Evolutionary conservation across 139 green algal genomes (phyloP), one percentile per base, ranked within the genome.

Genomic region (Zygnema circumcarinatum): DNA sequence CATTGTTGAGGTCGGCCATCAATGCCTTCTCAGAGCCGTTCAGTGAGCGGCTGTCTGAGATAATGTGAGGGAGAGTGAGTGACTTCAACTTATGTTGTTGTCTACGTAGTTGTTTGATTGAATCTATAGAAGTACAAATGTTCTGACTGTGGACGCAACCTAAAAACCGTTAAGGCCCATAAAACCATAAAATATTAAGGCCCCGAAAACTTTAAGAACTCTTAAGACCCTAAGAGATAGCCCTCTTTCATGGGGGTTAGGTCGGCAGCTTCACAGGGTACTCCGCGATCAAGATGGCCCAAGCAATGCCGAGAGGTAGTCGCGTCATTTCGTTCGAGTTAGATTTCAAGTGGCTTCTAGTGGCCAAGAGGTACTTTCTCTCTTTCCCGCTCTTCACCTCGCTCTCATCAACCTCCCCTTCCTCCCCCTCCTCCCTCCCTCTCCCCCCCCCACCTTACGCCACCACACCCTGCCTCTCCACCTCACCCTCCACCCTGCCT

Each of bases 211-310:
- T n/a, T n/a, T n/a, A n/a, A n/a, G n/a, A n/a, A n/a, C n/a, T n/a
- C n/a, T n/a, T n/a, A n/a, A n/a, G n/a, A n/a, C n/a, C n/a, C n/a
- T n/a, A n/a, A n/a, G n/a, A n/a, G n/a, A n/a, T n/a, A n/a, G n/a
- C n/a, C n/a, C n/a, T n/a, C n/a, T n/a, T n/a, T n/a, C n/a, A n/a
- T n/a, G n/a, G n/a, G n/a, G 7, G 47, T 39, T 41, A 87, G 81
- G 94, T 96, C 11, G 94, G 93, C 42, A 90, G 82, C 16, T 92
- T 95, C 88, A 89, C 78, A 11, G 90, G 93, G n/a, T 95, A 95
- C 90, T 92, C 84, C 20, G 90, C 91, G 0, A 89, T 95, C 11
- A 74, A 89, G 29, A 94, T 94, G 42, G 88, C 79, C 7, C 93
- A 94, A 85, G 89, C 53, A 38, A 84, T 95, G 69, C 85, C 91